Evolutionary conservation across 1,284 basidiomycete species (phyloP).

Genomic region (Rugosomyces carneus): DNA sequence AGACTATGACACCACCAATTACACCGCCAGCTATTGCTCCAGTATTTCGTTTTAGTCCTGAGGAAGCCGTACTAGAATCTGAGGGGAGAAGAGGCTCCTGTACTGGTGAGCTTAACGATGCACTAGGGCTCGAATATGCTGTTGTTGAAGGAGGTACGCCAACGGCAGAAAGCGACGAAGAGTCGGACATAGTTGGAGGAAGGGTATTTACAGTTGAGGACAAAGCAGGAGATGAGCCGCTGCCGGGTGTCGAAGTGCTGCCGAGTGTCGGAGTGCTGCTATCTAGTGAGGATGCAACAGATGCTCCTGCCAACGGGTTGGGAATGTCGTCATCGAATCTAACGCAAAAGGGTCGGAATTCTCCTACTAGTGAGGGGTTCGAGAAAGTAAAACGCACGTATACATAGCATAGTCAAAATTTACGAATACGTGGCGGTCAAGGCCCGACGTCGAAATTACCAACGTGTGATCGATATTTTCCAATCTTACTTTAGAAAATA

Average conservation of each 20-base stretch:
- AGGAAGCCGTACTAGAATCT: too few species aligned
- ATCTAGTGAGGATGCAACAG: too few species aligned
- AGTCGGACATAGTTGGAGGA: too few species aligned
- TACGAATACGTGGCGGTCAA: constrained; percentile 21
- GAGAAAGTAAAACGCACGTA: constrained; percentile 24
- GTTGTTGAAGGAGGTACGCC: too few species aligned
- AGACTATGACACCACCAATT: neutral
- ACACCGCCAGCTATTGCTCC: constrained; percentile 1
- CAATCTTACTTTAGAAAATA: constrained; percentile 18
- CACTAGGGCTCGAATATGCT: neutral
- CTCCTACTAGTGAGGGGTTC: too few species aligned
- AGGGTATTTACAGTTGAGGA: too few species aligned
- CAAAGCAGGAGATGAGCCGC: too few species aligned
- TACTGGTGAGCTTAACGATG: neutral
- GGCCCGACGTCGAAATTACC: constrained; percentile 18
- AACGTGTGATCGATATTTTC: constrained; percentile 22
- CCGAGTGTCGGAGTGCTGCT: too few species aligned
- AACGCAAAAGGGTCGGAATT: neutral
- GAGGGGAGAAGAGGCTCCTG: neutral
- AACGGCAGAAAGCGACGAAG: too few species aligned
- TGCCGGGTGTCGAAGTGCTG: too few species aligned
- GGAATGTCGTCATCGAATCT: neutral
- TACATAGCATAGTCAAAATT: constrained; percentile 35
- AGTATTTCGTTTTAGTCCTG: neutral
- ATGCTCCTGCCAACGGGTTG: too few species aligned